Evolutionary conservation across 345 rosid genomes (phyloP), one percentile per base, ranked within the genome.

Genomic region (Raphanus sativus): DNA sequence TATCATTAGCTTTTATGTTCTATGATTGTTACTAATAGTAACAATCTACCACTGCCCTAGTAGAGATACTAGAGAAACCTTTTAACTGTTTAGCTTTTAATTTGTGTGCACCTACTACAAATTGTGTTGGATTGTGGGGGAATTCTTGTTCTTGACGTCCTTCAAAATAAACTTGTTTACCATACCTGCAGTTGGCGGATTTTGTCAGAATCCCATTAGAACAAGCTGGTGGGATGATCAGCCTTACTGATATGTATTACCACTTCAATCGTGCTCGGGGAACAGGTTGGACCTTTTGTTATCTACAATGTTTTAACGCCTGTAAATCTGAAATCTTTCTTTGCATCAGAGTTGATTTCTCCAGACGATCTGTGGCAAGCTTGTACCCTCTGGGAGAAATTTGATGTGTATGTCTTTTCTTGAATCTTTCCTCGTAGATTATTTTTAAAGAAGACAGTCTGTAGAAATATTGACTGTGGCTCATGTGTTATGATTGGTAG

Each of bases 191-290:
- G 98, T 80, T 92, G 85, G 97, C 99, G 82, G 98, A 95, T 89
- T 95, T 95, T 87, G 91, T 91, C 55, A 91, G 86, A 85, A 75
- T 84, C 75, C 99, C 97, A 2, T 80, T 93, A 52, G 93, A 92
- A 82, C 89, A 85, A 86, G 88, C 94, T 67, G 97, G 99, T 61
- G 99, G 99, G 36, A 89, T 95, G 98, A 91, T 95, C 79, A 92
- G 89, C 76, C 98, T 90, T 73, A 88, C 92, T 65, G 99, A 95
- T 80, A 82, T 89, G 60, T 92, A 91, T 78, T 95, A 96, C 83
- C 94, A 91, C 79, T 91, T 93, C 83, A 93, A 91, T 70, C 98
- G 98, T 67, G 99, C 98, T 68, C 88, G 97, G 29, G 98, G 99
- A 75, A 95, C 97, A 87, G 97, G 98, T 93, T 81, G 45, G 61